Conservation (phyloP, 2,329 filamentous ascomycete species). For the Alternaria gaisen region DNA sequence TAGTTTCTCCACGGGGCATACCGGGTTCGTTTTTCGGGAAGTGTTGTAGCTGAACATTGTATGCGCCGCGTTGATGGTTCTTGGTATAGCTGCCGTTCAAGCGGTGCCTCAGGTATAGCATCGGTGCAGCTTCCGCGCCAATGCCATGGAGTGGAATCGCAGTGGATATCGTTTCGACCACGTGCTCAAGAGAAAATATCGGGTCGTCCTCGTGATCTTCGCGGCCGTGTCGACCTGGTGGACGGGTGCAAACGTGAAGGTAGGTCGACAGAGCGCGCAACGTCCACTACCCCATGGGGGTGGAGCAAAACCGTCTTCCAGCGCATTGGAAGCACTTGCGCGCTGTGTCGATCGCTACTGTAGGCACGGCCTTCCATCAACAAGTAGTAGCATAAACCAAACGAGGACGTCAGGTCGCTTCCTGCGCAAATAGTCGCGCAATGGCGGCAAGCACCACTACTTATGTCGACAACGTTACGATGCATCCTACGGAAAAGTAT, state of each 20-base stretch:
- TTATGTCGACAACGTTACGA: not conserved
- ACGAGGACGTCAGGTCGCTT: not conserved
- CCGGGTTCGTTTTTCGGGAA: conserved; percentile 16
- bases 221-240: conserved; percentile 7
- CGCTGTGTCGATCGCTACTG: conserved; percentile 9
- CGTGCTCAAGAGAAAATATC: conserved; percentile 14
- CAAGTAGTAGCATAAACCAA: not conserved
- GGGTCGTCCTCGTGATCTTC: conserved; percentile 6
- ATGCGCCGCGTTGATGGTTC: not conserved
- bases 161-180: not conserved
- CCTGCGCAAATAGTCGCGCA: not conserved
- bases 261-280: not conserved
- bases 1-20: conserved; percentile 20
- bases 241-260: not conserved
- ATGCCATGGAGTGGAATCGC: not conserved
- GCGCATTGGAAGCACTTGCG: conserved; percentile 14
- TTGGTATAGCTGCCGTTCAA: conserved; percentile 11
- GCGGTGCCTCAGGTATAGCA: conserved; percentile 5
- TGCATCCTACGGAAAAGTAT: conserved; percentile 8
- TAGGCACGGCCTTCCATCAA: not conserved
- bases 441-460: not conserved
- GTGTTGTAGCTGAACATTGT: conserved; percentile 7
- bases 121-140: conserved; percentile 8
- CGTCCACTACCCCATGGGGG: conserved; percentile 26
- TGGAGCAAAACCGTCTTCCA: conserved; percentile 19